Evolutionary conservation across 2,329 filamentous ascomycete genomes (phyloP).

Genomic region (Penicillium sp.): DNA sequence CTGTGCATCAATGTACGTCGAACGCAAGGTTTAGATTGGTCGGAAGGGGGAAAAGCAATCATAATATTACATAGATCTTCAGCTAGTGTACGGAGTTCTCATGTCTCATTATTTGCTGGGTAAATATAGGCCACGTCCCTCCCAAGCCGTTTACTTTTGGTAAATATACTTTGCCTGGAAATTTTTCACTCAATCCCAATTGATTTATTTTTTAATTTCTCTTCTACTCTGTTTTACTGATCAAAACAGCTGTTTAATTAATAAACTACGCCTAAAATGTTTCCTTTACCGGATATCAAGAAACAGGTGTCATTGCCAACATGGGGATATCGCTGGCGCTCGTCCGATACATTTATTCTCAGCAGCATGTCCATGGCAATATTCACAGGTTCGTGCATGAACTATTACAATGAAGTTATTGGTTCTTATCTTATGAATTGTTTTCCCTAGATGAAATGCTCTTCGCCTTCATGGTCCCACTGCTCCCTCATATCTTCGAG

Average conservation of each 20-base stretch:
- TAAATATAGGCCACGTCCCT: not conserved
- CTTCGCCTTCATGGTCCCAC: slow-evolving; percentile 21
- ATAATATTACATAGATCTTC: not conserved
- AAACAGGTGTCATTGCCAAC: not conserved
- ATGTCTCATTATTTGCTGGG: not conserved
- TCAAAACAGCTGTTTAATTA: not conserved
- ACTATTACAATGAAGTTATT: not conserved
- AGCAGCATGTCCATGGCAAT: slow-evolving; percentile 17
- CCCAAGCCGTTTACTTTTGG: not conserved
- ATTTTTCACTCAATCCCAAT: not conserved
- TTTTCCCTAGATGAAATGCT: slow-evolving; percentile 16
- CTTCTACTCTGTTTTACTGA: not conserved
- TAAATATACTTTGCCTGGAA: not conserved
- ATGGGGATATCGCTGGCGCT: slow-evolving; percentile 18
- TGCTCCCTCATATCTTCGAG: slow-evolving; percentile 19
- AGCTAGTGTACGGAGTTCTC: not conserved
- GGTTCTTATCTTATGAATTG: not conserved
- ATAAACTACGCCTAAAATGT: not conserved
- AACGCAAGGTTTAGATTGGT: not conserved
- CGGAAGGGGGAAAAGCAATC: not conserved
- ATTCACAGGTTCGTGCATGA: slow-evolving; percentile 13
- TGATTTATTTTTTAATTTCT: no score
- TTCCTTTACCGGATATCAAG: not conserved
- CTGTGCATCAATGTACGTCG: not conserved
- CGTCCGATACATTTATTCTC: slow-evolving; percentile 18